A percentile compares a stretch with the other conserved stretches of the same genome.
Conservation (phyloP, 768 basidiomycete genomes). For the Kwoniella dendrophila region DNA sequence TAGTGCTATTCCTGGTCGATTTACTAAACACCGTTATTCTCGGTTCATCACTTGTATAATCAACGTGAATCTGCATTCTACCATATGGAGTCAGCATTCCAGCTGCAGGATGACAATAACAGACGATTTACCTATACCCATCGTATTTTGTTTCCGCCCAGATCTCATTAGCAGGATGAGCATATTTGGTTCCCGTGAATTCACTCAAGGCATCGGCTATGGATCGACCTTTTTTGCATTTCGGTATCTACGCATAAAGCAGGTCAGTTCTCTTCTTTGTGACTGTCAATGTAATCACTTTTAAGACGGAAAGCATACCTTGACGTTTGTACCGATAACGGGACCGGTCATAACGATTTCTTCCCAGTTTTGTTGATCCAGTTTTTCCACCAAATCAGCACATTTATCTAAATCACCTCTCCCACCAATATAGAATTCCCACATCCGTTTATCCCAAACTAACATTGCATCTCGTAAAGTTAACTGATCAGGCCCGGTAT, state of each 20-base stretch:
- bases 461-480: constrained; percentile 68
- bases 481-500: constrained; percentile 62
- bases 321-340: constrained; percentile 65
- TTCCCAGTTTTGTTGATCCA: constrained; percentile 49
- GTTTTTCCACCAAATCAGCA: constrained; percentile 52
- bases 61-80: constrained; percentile 82
- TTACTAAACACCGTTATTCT: constrained; percentile 83
- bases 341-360: constrained; percentile 55
- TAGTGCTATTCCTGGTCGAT: constrained; percentile 78
- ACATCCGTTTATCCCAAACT: constrained; percentile 70
- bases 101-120: too few relatives aligned
- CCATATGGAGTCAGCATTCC: too few relatives aligned
- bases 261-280: neutral
- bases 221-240: constrained; percentile 73
- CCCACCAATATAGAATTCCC: constrained; percentile 61
- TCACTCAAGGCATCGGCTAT: constrained; percentile 62
- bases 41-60: constrained; percentile 53
- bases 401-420: constrained; percentile 66
- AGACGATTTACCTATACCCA: constrained; percentile 67
- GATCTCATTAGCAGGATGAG: constrained; percentile 57
- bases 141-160: constrained; percentile 96
- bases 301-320: constrained; percentile 58
- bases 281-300: neutral
- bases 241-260: constrained; percentile 66
- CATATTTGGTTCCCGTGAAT: constrained; percentile 52